These are phyloP conservation scores for Neonectria ditissima DNA, from an alignment of 2,329 filamentous ascomycete species.

Conservation along the genomic window DNA sequence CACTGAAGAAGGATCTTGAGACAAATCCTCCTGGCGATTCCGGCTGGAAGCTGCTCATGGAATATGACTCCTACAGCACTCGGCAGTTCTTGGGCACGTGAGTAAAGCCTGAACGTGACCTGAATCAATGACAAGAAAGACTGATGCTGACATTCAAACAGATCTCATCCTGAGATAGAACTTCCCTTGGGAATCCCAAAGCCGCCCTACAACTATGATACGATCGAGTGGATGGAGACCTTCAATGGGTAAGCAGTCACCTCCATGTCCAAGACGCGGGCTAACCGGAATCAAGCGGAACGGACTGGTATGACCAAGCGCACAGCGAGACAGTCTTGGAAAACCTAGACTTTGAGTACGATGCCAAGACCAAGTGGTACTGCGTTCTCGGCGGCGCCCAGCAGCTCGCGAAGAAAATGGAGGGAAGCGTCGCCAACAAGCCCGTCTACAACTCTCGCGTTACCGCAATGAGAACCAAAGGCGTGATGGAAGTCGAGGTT, in stretches of 20 bases:
- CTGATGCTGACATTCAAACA: not conserved
- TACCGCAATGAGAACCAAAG: too few relatives aligned
- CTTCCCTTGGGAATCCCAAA: too few relatives aligned
- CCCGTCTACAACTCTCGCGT: too few relatives aligned
- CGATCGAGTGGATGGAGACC: slow-evolving; percentile 15
- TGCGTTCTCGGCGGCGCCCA: slow-evolving; percentile 9
- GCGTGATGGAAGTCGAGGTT: too few relatives aligned
- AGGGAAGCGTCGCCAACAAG: not conserved
- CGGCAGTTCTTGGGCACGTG: slow-evolving; percentile 16
- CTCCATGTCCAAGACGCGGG: too few relatives aligned
- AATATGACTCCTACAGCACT: slow-evolving; percentile 24
- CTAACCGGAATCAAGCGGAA: not conserved
- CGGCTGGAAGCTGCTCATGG: slow-evolving; percentile 22
- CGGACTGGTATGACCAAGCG: slow-evolving; percentile 13
- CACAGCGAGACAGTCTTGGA: slow-evolving; percentile 11
- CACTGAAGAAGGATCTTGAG: not conserved
- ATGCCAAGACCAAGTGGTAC: not conserved
- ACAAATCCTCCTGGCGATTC: not conserved
- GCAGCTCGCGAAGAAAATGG: not conserved
- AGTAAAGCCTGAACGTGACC: not conserved
- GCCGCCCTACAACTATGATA: not conserved
- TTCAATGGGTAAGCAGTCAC: not conserved
- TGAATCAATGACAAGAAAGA: not conserved
- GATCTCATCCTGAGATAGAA: too few relatives aligned
- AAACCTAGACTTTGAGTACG: slow-evolving; percentile 5